Base-by-base conservation (phyloP, 306 rosid species). In the Bauhinia variegata region DNA sequence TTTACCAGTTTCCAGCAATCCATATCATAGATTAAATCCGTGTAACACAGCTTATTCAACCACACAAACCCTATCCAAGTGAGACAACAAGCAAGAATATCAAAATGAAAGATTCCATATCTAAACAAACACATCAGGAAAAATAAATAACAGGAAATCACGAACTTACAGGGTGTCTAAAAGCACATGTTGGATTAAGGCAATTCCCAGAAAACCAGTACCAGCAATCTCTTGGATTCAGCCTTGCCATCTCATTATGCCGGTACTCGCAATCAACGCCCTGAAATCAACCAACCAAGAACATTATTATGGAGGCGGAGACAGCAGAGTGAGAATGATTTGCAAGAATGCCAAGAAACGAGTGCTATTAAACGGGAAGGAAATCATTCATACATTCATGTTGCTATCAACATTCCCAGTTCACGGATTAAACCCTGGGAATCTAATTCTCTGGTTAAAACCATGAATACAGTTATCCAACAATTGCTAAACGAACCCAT, bases 161-260 rank as follows among this genome's bases (percentile, higher is more conserved):
- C 32, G 39, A 68, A 63, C 96, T 84, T 78, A 92, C 96, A 77
- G 98, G 98, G 63, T 92, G 96, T 68, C 96, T 58, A 70, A 93
- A 93, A 70, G 95, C 88, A 83, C 96, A 93, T 3, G 87, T 77
- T 11, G 89, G 86, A 71, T 93, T 86, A 30, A 81, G 70, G 75
- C 96, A 93, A 52, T 60, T 76, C n/a, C 96, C 93, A 28, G 89
- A 76, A 63, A 93, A 62, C 97, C 96, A 86, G 77, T 84, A 93
- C 95, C 95, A 87, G 79, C 97, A 93, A 42, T 86, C 97, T 81
- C 92, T 83, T 3, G 96, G 96, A 60, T 93, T 93, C 31, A 93
- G 87, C 83, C 93, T 87, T 8, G 95, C 95, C 54, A 88, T 78
- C 79, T 89, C 96, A 44, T 82, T 81, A 65, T 89, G 98, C 53